Evolutionary conservation across 345 rosid species (phyloP), one percentile per base, ranked within the genome.

Genomic region (Citrus reticulata): DNA sequence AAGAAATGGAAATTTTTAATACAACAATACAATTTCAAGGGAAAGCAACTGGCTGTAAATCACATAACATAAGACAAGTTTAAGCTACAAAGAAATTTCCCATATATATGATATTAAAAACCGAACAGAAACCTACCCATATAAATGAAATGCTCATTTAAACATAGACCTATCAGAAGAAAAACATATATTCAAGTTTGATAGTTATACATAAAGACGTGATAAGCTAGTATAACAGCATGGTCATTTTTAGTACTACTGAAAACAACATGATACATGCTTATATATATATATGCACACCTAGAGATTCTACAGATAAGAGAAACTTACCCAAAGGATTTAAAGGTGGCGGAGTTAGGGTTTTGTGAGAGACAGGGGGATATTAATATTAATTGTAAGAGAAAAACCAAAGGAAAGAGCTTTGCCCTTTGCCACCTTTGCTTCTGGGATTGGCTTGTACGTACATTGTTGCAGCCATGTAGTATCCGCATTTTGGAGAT

Each of bases 361-460:
- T 57, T 73, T 73, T 42, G 40, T 46, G 74, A 35, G 70, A 22
- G 70, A 20, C 20, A 10, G n/a, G 6, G 39, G 20, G 40, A 22
- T 34, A 0, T 54, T 54, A 54, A 54, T 54, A 19, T 4, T 54
- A 13, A 11, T 46, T 46, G 51, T 11, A 46, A 19, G 58, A 17
- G 58, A 17, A 54, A 54, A 54, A 17, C 7, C 7, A 54, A 54
- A 54, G 22, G 22, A 54, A 17, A 10, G 0, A 7, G 27, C 61
- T 20, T 51, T 61, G 84, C 73, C 71, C 34, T 20, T 51, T 68
- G 84, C 76, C 75, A 68, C 49, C 75, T 49, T 67, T 49, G 54
- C 19, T n/a, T 14, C 49, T 13, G 35, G 55, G 59, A 30, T 76
- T 64, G 68, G 59, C 63, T 17, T 46, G 61, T 64, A 71, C 79